phyloP scores from a whole-genome alignment of 441 rosid genomes.

The Metrosideros polymorpha region DNA sequence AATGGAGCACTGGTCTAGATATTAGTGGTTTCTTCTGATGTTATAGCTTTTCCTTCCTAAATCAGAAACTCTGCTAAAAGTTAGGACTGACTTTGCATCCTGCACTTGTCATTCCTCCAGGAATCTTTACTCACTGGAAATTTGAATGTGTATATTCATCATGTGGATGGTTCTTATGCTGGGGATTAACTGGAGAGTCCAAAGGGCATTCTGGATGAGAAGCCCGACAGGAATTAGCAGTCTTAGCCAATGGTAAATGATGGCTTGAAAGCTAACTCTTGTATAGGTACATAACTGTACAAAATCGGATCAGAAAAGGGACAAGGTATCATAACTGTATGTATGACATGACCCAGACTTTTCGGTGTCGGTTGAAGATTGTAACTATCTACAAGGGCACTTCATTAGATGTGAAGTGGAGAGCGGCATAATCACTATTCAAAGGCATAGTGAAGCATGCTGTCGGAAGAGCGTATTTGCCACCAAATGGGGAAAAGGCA shows the following conservation, averaged over 20 bases:
- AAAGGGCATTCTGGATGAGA: conserved; percentile 30
- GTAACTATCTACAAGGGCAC: neutral
- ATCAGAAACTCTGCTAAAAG: neutral
- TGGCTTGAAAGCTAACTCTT: conserved; percentile 34
- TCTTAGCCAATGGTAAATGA: conserved; percentile 7
- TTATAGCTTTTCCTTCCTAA: neutral
- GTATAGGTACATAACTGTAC: conserved; percentile 39
- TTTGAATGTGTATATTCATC: conserved; percentile 53
- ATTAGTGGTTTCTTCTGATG: neutral
- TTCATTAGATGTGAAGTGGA: conserved; percentile 6
- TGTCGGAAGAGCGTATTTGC: conserved; percentile 14
- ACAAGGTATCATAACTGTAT: conserved; percentile 9
- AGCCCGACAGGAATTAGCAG: conserved; percentile 25
- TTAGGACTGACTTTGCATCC: neutral
- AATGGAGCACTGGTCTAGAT: neutral
- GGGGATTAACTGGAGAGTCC: conserved; percentile 55
- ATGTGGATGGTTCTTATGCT: conserved; percentile 71
- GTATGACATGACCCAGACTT: conserved; percentile 26
- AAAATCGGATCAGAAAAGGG: conserved; percentile 30
- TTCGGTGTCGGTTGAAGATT: conserved; percentile 9
- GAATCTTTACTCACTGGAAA: conserved; percentile 53
- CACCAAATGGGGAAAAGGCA: neutral
- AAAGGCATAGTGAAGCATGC: conserved; percentile 18
- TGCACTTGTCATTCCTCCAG: conserved; percentile 30
- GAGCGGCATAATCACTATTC: conserved; percentile 11